Evolutionary conservation across 192 early-diverging fungal genomes (phyloP), one percentile per base, ranked within the genome.

Genomic region (Linnemannia elongata): DNA sequence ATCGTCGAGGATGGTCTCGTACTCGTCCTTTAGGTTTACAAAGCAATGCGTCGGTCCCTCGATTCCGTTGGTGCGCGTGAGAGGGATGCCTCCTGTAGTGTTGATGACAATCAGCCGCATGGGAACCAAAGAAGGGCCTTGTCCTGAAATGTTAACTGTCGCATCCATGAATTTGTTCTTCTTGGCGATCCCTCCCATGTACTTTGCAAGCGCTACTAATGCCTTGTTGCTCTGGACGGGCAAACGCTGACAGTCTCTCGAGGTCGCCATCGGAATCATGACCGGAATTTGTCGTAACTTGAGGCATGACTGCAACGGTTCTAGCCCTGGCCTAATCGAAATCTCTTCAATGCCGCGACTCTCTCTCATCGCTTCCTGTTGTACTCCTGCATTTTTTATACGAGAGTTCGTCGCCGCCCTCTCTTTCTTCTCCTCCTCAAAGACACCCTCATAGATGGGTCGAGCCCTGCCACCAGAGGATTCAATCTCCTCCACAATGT

Each of bases 21-120:
- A 96, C 83, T 97, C 97, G 73, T 96, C 94, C 80, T 94, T 91
- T 17, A 97, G 90, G 75, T 97, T 98, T 44, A 97, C 90, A 54
- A 98, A 93, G 74, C 95, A 91, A 44, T 94, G 94, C 5, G 91
- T 90, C 6, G 85, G 85, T 33, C 85, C 85, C 1, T 78, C 44
- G 33, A 90, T 89, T 0, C 92, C 89, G 18, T 77, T 80, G 18
- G 72, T 75, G 77, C 91, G 90, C 79, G 90, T 89, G 71, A 88
- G 76, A 76, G 94, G 90, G 80, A 96, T 85, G 39, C 96, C 93
- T 71, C 97, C 92, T 84, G 91, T 87, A 60, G 92, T 87, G 89
- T 96, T 94, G 79, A 96, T 90, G 57, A 96, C 89, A 35, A 96
- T 91, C 12, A 94, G 85, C 42, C 93, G 92, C 78, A 91, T 80